Evolutionary conservation across 768 basidiomycete genomes (phyloP), one percentile per base, ranked within the genome.

Genomic region (Rubroboletus satanas): DNA sequence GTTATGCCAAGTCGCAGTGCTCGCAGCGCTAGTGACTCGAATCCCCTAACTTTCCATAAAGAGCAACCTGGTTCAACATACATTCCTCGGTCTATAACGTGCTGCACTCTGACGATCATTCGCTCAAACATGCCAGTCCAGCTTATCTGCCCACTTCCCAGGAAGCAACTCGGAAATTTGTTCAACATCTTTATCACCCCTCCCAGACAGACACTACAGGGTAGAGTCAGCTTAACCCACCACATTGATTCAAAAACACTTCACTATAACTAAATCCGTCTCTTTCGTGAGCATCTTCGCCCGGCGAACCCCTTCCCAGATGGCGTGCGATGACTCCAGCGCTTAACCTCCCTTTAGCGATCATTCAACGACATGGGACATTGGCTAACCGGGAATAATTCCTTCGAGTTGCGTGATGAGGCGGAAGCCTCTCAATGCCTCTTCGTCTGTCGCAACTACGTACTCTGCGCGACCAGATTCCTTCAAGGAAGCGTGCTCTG

Each of bases 171-270:
- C 76, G n/a, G 89, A 93, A 54, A 99, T 94, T 66, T 98, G 90
- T 61, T 96, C 90, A 4, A 99, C 97, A 66, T 99, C 96, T 73
- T 98, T 98, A 73, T 98, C 94, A 17, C 97, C 97, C 58, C 96
- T 84, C 47, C 96, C 96, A 51, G 92, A 95, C 49, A 98, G 76
- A 66, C 93, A 97, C 91, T 95, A 55, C 26, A 23, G 41, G 17
- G 9, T 17, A 5, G 21, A 23, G 51, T 63, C 23, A 64, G 55
- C 39, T 39, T 3, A 17, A 15, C 29, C 55, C 31, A 61, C 48
- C 56, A 47, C 45, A 38, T 23, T n/a, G 4, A 43, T 8, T 35
- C 38, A 39, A 33, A 45, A 28, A 17, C 7, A 14, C 81, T 93
- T 73, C 67, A 97, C 94, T 55, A 98, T 85, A 45, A 98, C 93